Percentiles rank a stretch among this genome's conserved stretches.
These are phyloP conservation scores for Debaryomyces psychrophilus DNA, from an alignment of 1,139 yeast species.

Conservation along the genomic window DNA sequence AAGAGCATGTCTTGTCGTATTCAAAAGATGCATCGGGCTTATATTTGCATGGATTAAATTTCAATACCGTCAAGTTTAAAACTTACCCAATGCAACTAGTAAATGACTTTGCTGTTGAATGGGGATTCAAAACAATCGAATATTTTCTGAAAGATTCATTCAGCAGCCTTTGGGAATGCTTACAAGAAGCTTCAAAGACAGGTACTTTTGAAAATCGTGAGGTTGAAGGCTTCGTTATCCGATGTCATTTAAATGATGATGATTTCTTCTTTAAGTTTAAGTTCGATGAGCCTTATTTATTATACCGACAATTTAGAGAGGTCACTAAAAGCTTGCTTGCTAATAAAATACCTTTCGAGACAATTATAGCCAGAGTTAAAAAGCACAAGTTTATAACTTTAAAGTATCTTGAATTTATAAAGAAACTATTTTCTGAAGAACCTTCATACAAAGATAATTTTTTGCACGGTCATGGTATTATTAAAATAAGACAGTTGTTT, in stretches of 20 bases:
- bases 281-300: conserved; percentile 90
- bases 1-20: conserved; percentile 90
- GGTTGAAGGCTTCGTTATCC: conserved; percentile 90
- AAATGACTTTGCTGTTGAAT: conserved; percentile 58
- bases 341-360: conserved; percentile 38
- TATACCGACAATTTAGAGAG: conserved; percentile 91
- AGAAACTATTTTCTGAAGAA: conserved; percentile 52
- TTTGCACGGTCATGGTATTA: conserved; percentile 68
- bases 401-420: conserved; percentile 69
- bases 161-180: conserved; percentile 48
- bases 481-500: conserved; percentile 66
- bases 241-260: conserved; percentile 48
- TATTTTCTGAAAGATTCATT: conserved; percentile 44
- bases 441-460: conserved; percentile 51
- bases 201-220: conserved; percentile 76
- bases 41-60: conserved; percentile 86
- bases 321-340: conserved; percentile 67
- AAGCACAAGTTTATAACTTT: conserved; percentile 63
- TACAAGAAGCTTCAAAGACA: conserved; percentile 60
- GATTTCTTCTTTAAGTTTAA: conserved; percentile 85
- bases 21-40: conserved; percentile 70
- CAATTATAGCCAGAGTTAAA: conserved; percentile 43
- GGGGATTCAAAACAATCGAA: conserved; percentile 69
- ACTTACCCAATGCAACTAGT: conserved; percentile 70
- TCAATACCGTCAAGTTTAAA: conserved; percentile 61